Conservation (phyloP, 768 basidiomycete genomes). For the Mycena filopes region DNA sequence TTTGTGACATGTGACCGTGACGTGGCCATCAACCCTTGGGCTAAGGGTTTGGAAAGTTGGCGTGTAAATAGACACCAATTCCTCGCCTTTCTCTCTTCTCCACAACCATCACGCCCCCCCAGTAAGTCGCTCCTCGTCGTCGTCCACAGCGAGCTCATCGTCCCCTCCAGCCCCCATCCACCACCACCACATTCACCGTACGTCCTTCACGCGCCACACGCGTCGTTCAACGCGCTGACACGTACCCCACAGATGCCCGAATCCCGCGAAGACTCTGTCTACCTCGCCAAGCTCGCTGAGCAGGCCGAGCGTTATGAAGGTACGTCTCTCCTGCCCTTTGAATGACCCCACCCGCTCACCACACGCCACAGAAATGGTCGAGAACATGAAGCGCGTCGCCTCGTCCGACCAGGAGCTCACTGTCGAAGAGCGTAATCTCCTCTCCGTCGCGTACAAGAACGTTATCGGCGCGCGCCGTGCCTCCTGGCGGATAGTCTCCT, state of each 20-base stretch:
- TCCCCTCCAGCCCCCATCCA: slow-evolving; percentile 19
- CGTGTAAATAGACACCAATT: too few species aligned
- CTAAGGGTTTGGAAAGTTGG: too few species aligned
- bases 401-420: slow-evolving; percentile 98
- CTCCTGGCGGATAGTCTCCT: slow-evolving; percentile 97
- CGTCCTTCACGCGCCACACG: slow-evolving; percentile 52
- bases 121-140: slow-evolving; percentile 22
- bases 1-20: too few species aligned
- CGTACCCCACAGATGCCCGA: slow-evolving; percentile 72
- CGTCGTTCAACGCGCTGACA: slow-evolving; percentile 45
- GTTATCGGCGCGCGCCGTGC: slow-evolving; percentile 98
- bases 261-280: slow-evolving; percentile 95
- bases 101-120: slow-evolving; percentile 21
- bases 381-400: slow-evolving; percentile 99
- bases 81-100: neutral
- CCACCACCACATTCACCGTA: slow-evolving; percentile 51
- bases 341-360: slow-evolving; percentile 24
- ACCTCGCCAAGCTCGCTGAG: slow-evolving; percentile 99
- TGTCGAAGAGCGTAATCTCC: slow-evolving; percentile 97
- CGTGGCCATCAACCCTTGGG: too few species aligned
- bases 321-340: slow-evolving; percentile 43
- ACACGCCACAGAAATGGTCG: slow-evolving; percentile 84
- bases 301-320: slow-evolving; percentile 99
- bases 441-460: slow-evolving; percentile 99
- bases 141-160: slow-evolving; percentile 25